A percentile compares a stretch with the other conserved stretches of the same genome.
These are phyloP conservation scores for Lodderomyces margitis DNA, from an alignment of 1,139 yeast species.

Conservation along the genomic window DNA sequence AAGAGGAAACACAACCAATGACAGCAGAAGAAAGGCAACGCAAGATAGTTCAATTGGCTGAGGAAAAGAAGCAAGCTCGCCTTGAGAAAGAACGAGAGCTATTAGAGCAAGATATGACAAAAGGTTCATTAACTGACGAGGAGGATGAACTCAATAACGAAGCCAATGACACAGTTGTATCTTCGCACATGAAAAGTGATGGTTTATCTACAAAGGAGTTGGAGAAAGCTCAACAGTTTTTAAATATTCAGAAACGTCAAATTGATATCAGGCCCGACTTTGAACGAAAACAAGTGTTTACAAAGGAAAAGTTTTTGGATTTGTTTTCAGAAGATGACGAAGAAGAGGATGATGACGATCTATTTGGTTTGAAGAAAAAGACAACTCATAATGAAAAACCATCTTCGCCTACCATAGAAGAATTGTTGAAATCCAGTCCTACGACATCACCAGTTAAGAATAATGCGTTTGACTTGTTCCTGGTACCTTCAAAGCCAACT, in stretches of 20 bases:
- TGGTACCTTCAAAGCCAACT: conserved; percentile 12
- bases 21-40: conserved; percentile 22
- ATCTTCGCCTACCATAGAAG: conserved; percentile 13
- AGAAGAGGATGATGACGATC: conserved; percentile 11
- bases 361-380: not conserved
- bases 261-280: conserved; percentile 35
- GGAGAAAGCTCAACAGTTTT: conserved; percentile 34
- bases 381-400: conserved; percentile 6
- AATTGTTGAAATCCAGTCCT: conserved; percentile 13
- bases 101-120: conserved; percentile 35
- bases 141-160: conserved; percentile 35
- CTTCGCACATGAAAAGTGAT: conserved; percentile 15
- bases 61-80: conserved; percentile 22
- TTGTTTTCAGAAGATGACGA: conserved; percentile 35
- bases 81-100: conserved; percentile 16
- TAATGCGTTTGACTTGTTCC: conserved; percentile 19
- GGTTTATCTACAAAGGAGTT: conserved; percentile 26
- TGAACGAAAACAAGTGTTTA: conserved; percentile 26
- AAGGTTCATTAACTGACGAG: conserved; percentile 40
- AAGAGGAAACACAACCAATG: conserved; percentile 9
- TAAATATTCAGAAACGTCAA: conserved; percentile 37
- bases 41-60: conserved; percentile 24
- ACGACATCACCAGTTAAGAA: conserved; percentile 35
- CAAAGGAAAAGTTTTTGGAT: conserved; percentile 32
- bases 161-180: conserved; percentile 19